These are phyloP conservation scores for Auriscalpium vulgare DNA, from an alignment of 768 basidiomycete species.

Conservation along the genomic window DNA sequence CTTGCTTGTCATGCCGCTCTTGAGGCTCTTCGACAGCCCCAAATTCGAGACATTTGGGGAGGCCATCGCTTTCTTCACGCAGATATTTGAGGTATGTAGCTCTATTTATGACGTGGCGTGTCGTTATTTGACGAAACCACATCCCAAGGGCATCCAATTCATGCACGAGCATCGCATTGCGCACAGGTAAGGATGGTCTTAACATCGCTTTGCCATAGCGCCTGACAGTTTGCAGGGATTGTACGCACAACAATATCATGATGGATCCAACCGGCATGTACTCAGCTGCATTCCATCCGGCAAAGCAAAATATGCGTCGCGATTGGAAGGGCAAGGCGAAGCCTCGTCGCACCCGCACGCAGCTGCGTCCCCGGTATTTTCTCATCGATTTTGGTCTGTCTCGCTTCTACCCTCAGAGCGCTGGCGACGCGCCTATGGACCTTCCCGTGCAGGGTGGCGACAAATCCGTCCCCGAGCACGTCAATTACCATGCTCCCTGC, in stretches of 20 bases:
- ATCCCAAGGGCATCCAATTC: constrained; percentile 15
- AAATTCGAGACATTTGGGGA: constrained; percentile 20
- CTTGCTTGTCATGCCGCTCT: constrained; percentile 17
- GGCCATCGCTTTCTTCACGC: constrained; percentile 17
- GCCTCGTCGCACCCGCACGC: constrained; percentile 16
- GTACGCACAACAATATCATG: constrained; percentile 9
- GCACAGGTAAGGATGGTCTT: constrained; percentile 4
- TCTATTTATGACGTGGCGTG: not conserved
- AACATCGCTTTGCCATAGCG: not conserved
- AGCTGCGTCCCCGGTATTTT: constrained; percentile 19
- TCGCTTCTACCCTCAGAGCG: constrained; percentile 8
- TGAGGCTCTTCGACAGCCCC: constrained; percentile 15
- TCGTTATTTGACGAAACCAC: not conserved
- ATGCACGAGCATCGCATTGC: too few species aligned
- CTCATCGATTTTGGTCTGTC: constrained; percentile 25
- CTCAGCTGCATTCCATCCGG: constrained; percentile 5
- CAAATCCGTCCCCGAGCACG: constrained; percentile 21
- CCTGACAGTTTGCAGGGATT: not conserved
- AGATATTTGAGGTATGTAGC: constrained; percentile 16
- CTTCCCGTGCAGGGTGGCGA: constrained; percentile 16
- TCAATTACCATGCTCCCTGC: not conserved
- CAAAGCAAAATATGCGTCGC: not conserved
- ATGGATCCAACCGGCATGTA: constrained; percentile 9
- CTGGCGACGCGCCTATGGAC: constrained; percentile 7
- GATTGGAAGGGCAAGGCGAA: constrained; percentile 7